These are phyloP conservation scores for Vaccinium darrowii DNA, from an alignment of 148 eudicot genomes.

Conservation along the genomic window DNA sequence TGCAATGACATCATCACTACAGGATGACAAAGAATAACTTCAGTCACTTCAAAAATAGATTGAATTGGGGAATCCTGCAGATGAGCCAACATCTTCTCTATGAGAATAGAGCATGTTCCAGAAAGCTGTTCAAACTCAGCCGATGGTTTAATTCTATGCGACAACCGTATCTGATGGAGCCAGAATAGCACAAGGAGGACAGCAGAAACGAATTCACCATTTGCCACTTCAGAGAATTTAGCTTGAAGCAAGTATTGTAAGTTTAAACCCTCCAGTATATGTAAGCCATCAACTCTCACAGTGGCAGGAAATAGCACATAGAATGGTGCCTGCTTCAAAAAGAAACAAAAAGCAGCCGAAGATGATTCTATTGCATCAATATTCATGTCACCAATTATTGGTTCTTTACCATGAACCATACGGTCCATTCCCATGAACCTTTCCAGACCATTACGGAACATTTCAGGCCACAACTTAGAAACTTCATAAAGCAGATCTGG, in stretches of 20 bases:
- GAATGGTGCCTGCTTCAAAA: slow-evolving; percentile 67
- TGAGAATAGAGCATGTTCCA: slow-evolving; percentile 45
- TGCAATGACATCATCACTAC: slow-evolving; percentile 48
- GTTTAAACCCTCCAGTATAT: slow-evolving; percentile 28
- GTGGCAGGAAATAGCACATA: slow-evolving; percentile 59
- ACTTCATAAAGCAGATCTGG: slow-evolving; percentile 43
- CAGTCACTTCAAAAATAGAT: slow-evolving; percentile 45
- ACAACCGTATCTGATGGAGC: slow-evolving; percentile 49
- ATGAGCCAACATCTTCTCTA: slow-evolving; percentile 41
- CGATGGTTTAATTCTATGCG: slow-evolving; percentile 41
- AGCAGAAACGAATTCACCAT: slow-evolving; percentile 49
- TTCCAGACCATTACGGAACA: slow-evolving; percentile 48
- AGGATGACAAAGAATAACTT: slow-evolving; percentile 69
- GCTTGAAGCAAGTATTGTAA: slow-evolving; percentile 52
- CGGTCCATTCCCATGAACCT: slow-evolving; percentile 19
- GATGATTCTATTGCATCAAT: slow-evolving; percentile 35
- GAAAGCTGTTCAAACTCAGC: slow-evolving; percentile 44
- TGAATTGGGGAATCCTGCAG: slow-evolving; percentile 30
- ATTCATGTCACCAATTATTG: slow-evolving; percentile 10
- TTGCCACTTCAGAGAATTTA: slow-evolving; percentile 47
- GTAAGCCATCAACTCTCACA: slow-evolving; percentile 32
- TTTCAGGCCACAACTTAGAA: slow-evolving; percentile 56
- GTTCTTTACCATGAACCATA: slow-evolving; percentile 22
- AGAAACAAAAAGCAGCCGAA: slow-evolving; percentile 55
- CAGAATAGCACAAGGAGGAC: slow-evolving; percentile 71